A percentile compares a stretch with the other conserved stretches of the same genome.
Evolutionary conservation across 176 grass and related monocot genomes (phyloP).

Genomic region (Ensete ventricosum): DNA sequence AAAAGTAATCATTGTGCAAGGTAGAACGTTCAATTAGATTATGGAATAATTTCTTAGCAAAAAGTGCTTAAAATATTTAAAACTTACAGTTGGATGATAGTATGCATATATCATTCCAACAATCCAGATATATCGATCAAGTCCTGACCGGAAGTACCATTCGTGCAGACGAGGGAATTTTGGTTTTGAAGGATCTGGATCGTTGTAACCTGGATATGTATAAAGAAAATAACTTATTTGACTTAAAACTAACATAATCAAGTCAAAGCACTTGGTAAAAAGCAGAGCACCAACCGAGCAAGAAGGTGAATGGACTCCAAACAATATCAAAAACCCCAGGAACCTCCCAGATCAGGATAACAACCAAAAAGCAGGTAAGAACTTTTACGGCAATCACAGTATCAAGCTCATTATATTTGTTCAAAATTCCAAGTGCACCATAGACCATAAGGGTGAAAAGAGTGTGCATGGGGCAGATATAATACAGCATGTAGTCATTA

Average conservation of each 20-base stretch:
- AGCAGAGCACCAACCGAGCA: slow-evolving; percentile 49
- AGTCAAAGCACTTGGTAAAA: slow-evolving; percentile 12
- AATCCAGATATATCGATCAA: slow-evolving; percentile 98
- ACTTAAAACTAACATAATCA: slow-evolving; percentile 13
- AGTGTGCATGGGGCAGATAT: slow-evolving; percentile 99
- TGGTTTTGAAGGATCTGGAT: slow-evolving; percentile 87
- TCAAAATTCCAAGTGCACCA: slow-evolving; percentile 83
- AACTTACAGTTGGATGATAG: slow-evolving; percentile 87
- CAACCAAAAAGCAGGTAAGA: slow-evolving; percentile 67
- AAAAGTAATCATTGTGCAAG: too few species aligned
- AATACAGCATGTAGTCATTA: slow-evolving; percentile 92
- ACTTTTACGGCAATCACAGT: slow-evolving; percentile 83
- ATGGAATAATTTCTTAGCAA: neutral
- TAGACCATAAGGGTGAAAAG: slow-evolving; percentile 99
- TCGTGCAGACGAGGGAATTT: slow-evolving; percentile 78
- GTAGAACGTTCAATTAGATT: neutral
- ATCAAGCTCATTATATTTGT: slow-evolving; percentile 85
- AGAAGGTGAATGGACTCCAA: slow-evolving; percentile 83
- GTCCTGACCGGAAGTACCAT: slow-evolving; percentile 93
- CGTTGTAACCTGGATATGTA: slow-evolving; percentile 53
- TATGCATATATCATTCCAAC: slow-evolving; percentile 99
- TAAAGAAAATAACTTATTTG: slow-evolving; percentile 11
- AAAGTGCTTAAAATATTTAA: neutral
- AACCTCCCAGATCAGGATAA: slow-evolving; percentile 88
- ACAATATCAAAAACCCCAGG: slow-evolving; percentile 76